These are phyloP conservation scores for Gynochthodes officinalis DNA, from an alignment of 257 asterid species.

Conservation along the genomic window DNA sequence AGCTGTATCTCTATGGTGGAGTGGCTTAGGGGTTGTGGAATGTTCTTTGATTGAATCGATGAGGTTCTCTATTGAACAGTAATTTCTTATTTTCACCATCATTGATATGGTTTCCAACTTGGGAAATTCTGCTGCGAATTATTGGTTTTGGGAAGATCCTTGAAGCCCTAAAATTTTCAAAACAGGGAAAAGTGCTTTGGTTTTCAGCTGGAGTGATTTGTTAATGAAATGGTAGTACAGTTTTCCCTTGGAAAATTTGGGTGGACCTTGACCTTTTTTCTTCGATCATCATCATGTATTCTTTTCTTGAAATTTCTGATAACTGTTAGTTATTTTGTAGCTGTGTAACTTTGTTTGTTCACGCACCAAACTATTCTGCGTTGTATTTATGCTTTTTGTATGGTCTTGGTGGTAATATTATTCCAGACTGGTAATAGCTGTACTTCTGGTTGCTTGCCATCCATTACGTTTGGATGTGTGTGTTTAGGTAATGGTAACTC, in stretches of 20 bases:
- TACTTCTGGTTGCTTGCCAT: not conserved
- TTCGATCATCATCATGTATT: not conserved
- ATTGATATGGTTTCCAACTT: not conserved
- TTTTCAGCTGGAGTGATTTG: constrained; percentile 7
- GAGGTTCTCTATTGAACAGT: constrained; percentile 10
- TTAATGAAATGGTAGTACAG: not conserved
- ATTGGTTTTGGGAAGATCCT: not conserved
- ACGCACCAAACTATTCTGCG: not conserved
- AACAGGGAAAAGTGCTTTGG: not conserved
- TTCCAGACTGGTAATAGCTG: not conserved
- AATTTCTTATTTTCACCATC: not conserved
- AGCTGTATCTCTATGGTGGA: not conserved
- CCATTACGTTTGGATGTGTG: not conserved
- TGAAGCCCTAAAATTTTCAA: not conserved
- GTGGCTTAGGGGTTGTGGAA: not conserved
- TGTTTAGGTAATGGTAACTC: not conserved
- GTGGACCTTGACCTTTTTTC: not conserved
- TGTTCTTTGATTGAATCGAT: constrained; percentile 6
- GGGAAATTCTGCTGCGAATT: not conserved
- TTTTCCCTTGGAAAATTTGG: not conserved
- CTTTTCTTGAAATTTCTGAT: not conserved
- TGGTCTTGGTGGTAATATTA: not conserved
- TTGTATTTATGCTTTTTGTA: not conserved
- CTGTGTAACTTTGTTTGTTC: not conserved
- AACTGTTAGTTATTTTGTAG: not conserved